Evolutionary conservation across 495 filamentous ascomycete species (phyloP).

Genomic region (Platismatia glauca): DNA sequence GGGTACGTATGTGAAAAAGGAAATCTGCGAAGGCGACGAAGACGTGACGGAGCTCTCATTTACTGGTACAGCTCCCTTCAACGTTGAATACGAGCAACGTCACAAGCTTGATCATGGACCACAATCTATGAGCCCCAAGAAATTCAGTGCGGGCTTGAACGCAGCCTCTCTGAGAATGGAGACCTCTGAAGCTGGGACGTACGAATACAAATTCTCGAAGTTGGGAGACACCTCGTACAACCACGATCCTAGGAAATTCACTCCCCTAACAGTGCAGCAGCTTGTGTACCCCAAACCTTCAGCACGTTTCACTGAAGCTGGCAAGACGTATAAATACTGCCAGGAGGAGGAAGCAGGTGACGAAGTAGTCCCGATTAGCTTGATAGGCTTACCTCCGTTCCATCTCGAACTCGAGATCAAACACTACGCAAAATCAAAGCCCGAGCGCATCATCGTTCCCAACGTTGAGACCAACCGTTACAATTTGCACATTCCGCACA

Average conservation of each 20-base stretch:
- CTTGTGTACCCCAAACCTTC: slow-evolving; percentile 71
- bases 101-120: slow-evolving; percentile 55
- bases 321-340: slow-evolving; percentile 93
- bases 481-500: slow-evolving; percentile 73
- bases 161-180: slow-evolving; percentile 72
- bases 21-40: slow-evolving; percentile 89
- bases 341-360: slow-evolving; percentile 70
- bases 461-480: slow-evolving; percentile 64
- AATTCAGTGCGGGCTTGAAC: slow-evolving; percentile 60
- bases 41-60: slow-evolving; percentile 75
- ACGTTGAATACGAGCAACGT: slow-evolving; percentile 69
- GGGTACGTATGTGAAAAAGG: slow-evolving; percentile 55
- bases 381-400: slow-evolving; percentile 82
- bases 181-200: slow-evolving; percentile 66
- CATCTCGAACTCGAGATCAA: slow-evolving; percentile 83
- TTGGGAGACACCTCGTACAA: slow-evolving; percentile 79
- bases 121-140: slow-evolving; percentile 50
- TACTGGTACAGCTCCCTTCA: slow-evolving; percentile 73
- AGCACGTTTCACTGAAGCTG: slow-evolving; percentile 71
- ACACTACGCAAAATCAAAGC: slow-evolving; percentile 69
- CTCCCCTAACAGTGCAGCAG: slow-evolving; percentile 61
- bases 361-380: slow-evolving; percentile 74
- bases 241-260: slow-evolving; percentile 51
- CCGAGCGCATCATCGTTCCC: slow-evolving; percentile 69
- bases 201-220: slow-evolving; percentile 77